These are phyloP conservation scores for Fusarium protoensiforme DNA, from an alignment of 2,329 filamentous ascomycete genomes.

Conservation along the genomic window DNA sequence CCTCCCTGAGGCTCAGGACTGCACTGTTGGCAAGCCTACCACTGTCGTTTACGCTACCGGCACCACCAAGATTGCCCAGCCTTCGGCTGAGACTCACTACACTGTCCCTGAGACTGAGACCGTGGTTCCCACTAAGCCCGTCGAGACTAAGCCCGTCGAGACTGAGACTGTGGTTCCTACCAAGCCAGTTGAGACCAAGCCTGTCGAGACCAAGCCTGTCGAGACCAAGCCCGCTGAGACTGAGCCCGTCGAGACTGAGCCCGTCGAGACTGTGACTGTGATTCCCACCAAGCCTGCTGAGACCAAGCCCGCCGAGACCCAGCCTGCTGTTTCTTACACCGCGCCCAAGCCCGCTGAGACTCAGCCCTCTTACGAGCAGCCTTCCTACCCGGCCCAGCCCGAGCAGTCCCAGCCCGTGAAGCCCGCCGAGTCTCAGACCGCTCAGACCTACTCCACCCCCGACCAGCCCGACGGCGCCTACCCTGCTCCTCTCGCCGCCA, in stretches of 20 bases:
- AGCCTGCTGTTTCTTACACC: neutral
- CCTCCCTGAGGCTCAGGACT: neutral
- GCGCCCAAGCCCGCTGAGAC: neutral
- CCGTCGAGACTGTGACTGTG: too few relatives aligned
- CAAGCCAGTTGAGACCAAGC: neutral
- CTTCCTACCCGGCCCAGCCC: neutral
- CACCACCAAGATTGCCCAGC: neutral
- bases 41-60: neutral
- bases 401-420: neutral
- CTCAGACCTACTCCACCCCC: neutral
- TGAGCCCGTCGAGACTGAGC: neutral
- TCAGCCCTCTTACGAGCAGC: neutral
- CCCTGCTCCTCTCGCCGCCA: neutral
- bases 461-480: neutral
- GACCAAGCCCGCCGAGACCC: neutral
- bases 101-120: neutral
- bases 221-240: neutral
- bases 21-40: neutral
- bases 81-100: neutral
- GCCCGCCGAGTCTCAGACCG: neutral
- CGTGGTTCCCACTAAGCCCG: neutral
- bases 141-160: conserved; percentile 7
- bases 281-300: neutral
- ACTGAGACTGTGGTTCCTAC: neutral
- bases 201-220: neutral